Base-by-base conservation (phyloP, 2,329 filamentous ascomycete species). In the Xylariaceae sp. region DNA sequence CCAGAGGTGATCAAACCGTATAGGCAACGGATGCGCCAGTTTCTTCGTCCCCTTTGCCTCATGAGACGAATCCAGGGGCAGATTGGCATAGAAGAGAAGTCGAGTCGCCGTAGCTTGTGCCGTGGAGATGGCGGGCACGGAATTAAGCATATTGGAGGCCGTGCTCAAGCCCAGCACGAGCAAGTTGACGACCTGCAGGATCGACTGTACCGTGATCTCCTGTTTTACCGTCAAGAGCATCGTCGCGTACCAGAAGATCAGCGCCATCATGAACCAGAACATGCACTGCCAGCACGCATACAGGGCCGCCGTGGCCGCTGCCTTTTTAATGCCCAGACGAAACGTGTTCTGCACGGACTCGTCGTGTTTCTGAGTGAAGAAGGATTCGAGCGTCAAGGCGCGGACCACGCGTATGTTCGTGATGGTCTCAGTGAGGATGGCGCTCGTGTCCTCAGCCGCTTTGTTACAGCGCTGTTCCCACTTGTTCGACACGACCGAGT, bases 231-330 rank as follows among this genome's bases (percentile, higher is more conserved):
- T 71, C 69, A 88, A 77, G 8, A 95, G 75, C 0, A 80, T 72
- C 0, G 85, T 83, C 2, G 88, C 89, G 66, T 92, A 95, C 72
- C 87, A 96, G 67, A 96, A 94, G 7, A 95, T 80, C 3, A 95
- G 73, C 0, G 90, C 89, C 41, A 84, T 86, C 11, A 89, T 78
- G 64, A 89, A 89, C 56, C 84, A 81, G 40, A 85, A 81, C 19
- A 85, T 78, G 0, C 84, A 85, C 63, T 95, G 87, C 35, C 86
- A 85, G n/a, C 94, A 70, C 0, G 91, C 92, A 65, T 84, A 95
- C 5, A 92, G 77, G 4, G 85, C 70, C 0, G 89, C 89, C 0
- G 84, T 82, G 62, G 83, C 87, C 1, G 78, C 66, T 0, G 87
- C 87, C 31, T 88, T 81, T 58, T 79, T 80, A 8, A 86, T 65